phyloP scores from a whole-genome alignment of 1,284 basidiomycete species.

The Bondarzewia mesenterica region DNA sequence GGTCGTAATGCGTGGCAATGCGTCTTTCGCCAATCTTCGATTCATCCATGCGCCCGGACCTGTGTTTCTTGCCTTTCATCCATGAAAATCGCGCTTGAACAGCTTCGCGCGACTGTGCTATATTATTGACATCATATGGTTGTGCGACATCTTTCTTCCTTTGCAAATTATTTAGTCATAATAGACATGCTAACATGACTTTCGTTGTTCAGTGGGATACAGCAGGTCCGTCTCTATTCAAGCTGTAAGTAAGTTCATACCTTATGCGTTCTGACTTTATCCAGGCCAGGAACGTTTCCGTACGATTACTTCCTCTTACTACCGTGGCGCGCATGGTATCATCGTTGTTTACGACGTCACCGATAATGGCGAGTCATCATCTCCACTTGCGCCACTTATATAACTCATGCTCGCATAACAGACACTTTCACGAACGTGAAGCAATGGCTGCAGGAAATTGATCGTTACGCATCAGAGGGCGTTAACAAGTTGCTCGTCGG shows the following conservation, averaged over 20 bases:
- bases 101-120: too few species aligned
- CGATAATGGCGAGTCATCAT: conserved; percentile 70
- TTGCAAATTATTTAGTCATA: not conserved
- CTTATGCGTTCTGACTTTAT: conserved; percentile 6
- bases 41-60: too few species aligned
- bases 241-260: not conserved
- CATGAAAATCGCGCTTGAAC: too few species aligned
- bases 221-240: conserved; percentile 48
- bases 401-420: conserved; percentile 24
- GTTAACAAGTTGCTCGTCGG: conserved; percentile 98
- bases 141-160: not conserved
- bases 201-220: conserved; percentile 78
- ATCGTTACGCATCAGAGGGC: conserved; percentile 97
- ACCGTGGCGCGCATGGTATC: conserved; percentile 94
- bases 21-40: not conserved
- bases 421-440: conserved; percentile 99
- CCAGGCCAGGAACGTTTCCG: conserved; percentile 93
- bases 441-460: conserved; percentile 99
- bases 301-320: conserved; percentile 96
- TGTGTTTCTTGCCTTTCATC: too few species aligned
- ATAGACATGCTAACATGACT: conserved; percentile 2
- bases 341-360: conserved; percentile 99
- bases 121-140: not conserved
- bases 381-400: conserved; percentile 3
- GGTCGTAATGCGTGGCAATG: not conserved